Conservation (phyloP, 2,329 filamentous ascomycete species). For the Byssoonygena ceratinophila region DNA sequence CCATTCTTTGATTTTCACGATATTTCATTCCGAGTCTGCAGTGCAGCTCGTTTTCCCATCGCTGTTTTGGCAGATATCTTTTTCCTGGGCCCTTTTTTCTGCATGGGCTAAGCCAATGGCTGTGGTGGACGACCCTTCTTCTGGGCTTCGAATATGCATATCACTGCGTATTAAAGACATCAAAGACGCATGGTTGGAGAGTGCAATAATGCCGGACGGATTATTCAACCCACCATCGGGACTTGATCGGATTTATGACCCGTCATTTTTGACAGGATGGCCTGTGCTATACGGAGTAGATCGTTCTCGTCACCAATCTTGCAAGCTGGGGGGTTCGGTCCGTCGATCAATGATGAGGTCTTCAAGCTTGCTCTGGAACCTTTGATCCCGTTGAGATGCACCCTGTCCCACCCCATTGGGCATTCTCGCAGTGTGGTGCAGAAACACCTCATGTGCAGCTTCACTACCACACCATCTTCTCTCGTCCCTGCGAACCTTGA, state of each 20-base stretch:
- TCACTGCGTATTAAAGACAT: no score
- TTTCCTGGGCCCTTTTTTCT: neutral
- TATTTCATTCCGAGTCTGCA: neutral
- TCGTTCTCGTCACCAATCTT: neutral
- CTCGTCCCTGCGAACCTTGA: neutral
- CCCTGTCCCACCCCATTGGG: neutral
- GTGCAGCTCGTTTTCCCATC: neutral
- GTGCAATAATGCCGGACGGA: neutral
- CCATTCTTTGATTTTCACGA: no score
- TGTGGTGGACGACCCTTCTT: neutral
- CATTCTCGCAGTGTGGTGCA: neutral
- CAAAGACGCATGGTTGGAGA: neutral
- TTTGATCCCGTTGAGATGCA: neutral
- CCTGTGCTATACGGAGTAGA: neutral
- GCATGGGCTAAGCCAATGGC: neutral
- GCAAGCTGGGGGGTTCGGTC: neutral
- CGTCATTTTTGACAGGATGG: neutral
- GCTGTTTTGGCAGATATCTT: neutral
- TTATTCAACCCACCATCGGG: neutral
- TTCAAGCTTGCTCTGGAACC: no score
- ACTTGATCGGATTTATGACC: neutral
- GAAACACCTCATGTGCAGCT: neutral
- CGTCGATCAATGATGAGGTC: neutral
- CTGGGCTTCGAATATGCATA: no score
- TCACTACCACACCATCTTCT: neutral